Base-by-base conservation (phyloP, 352 stramenopile genomes). In the Pythium aristosporum region DNA sequence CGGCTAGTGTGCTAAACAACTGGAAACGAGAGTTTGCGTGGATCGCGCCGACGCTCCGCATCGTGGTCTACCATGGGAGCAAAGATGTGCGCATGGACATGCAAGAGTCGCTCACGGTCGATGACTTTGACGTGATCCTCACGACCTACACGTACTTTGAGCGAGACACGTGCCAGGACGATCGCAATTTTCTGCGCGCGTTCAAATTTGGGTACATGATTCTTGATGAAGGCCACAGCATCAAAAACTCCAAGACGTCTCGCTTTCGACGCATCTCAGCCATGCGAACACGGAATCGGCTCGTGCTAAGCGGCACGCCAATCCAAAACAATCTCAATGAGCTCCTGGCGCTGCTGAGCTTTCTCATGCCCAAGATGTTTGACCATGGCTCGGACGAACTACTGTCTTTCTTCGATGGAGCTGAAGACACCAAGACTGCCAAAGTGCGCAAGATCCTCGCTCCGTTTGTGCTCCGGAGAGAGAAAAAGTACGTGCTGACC, bases 391-490 rank as follows among this genome's bases (percentile, higher is more conserved):
- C 84, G 0, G 83, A 94, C 51, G 84, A 91, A 44, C 65, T 95
- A 4, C 61, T 93, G 46, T 82, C 72, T 18, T 95, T 95, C 59
- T 95, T 95, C 44, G 84, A 91, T 41, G 86, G 84, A 11, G 90
- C 71, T 18, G 82, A 92, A 64, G 74, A 91, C 32, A 89, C 80
- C 58, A 92, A 92, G 61, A 90, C 80, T 44, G 73, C 80, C 2
- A 91, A 97, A 81, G 79, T 97, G 16, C 87, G 87, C 21, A 90
- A 96, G 55, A 89, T 99, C 57, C 89, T 99, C 69, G 89, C 92
- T n/a, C 97, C 97, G 1, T 99, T 99, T 73, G 96, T 99, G 10
- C 76, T 99, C 42, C 78, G 97, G 10, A 86, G 97, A 28, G 87
- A 98, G 41, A 99, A 99, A 74, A 84, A 88, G 63, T 96, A 98